These are phyloP conservation scores for Gossypium arboreum DNA, from an alignment of 345 rosid genomes.

Conservation along the genomic window DNA sequence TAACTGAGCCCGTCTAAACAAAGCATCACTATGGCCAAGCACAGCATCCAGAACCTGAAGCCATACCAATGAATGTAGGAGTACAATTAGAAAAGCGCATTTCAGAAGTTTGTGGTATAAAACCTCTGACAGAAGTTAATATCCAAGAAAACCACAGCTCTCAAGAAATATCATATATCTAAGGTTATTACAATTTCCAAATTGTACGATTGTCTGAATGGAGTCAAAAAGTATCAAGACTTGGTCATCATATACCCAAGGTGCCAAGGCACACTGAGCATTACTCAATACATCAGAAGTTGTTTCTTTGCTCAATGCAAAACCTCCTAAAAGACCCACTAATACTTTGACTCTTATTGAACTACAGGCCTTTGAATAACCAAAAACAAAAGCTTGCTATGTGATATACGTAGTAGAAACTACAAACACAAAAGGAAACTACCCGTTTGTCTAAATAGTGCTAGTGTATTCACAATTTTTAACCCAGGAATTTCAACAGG, in stretches of 20 bases:
- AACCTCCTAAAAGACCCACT: neutral
- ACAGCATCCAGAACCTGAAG: constrained; percentile 65
- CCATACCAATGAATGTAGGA: neutral
- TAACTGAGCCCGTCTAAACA: constrained; percentile 78
- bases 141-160: neutral
- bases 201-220: neutral
- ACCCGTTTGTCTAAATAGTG: neutral
- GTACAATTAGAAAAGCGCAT: neutral
- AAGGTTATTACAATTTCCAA: neutral
- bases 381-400: neutral
- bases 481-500: neutral
- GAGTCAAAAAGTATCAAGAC: neutral
- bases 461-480: neutral
- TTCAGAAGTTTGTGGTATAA: neutral
- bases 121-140: neutral
- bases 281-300: neutral
- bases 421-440: neutral
- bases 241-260: neutral
- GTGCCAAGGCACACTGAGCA: neutral
- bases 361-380: neutral
- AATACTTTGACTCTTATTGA: neutral
- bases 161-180: neutral
- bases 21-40: constrained; percentile 60
- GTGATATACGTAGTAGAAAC: neutral
- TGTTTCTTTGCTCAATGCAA: neutral